Conservation (phyloP, 1,284 basidiomycete genomes). For the Rhodotorula sp. region DNA sequence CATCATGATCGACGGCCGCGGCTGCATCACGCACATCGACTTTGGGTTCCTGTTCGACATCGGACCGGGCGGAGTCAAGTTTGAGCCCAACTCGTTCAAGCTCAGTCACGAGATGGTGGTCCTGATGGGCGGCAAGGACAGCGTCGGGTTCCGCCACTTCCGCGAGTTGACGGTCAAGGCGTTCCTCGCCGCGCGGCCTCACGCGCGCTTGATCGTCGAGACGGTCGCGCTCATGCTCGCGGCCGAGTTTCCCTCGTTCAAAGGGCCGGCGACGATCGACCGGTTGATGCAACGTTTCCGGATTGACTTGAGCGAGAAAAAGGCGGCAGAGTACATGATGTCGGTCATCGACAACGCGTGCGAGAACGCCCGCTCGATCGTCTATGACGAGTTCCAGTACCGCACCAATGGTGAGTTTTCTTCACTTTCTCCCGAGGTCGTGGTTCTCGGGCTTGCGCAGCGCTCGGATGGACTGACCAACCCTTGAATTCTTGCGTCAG, state of each 20-base stretch:
- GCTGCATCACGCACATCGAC: slow-evolving; percentile 94
- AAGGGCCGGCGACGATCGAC: slow-evolving; percentile 86
- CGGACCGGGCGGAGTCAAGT: slow-evolving; percentile 76
- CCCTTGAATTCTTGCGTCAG: not conserved
- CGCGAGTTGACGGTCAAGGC: slow-evolving; percentile 91
- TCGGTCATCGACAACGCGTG: slow-evolving; percentile 84
- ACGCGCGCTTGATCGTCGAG: slow-evolving; percentile 82
- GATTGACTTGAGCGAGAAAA: slow-evolving; percentile 75
- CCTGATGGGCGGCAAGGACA: slow-evolving; percentile 91
- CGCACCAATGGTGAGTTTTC: slow-evolving; percentile 13
- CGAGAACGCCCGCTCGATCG: slow-evolving; percentile 83
- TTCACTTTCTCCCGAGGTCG: too few species aligned
- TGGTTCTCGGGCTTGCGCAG: not conserved
- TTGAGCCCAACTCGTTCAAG: slow-evolving; percentile 96
- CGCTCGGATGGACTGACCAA: not conserved
- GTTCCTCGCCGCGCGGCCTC: slow-evolving; percentile 89
- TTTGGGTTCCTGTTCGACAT: slow-evolving; percentile 99
- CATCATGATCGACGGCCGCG: slow-evolving; percentile 97
- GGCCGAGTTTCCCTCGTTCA: slow-evolving; percentile 92
- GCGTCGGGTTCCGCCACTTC: slow-evolving; percentile 91
- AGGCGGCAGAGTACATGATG: slow-evolving; percentile 91
- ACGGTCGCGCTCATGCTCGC: slow-evolving; percentile 91
- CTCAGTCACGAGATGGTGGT: slow-evolving; percentile 96
- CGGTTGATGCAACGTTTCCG: slow-evolving; percentile 84
- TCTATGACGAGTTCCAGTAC: slow-evolving; percentile 34